Base-by-base conservation (phyloP, 805 yeast species). In the fission yeast (Schizosaccharomyces pombe) region DNA sequence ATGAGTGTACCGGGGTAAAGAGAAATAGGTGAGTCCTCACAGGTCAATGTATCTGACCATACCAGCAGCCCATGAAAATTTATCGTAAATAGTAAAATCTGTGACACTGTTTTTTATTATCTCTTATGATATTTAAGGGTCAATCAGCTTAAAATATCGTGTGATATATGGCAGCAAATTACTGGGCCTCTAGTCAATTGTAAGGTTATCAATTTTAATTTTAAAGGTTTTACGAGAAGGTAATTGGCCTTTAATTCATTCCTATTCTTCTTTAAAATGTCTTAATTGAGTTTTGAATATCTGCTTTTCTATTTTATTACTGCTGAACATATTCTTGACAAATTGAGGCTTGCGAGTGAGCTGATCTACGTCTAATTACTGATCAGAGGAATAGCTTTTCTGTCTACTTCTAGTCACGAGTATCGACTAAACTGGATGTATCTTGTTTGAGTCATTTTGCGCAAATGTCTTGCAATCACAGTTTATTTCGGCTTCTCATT, bases 151-250 rank as follows among this genome's bases (percentile, higher is more conserved):
- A 22, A 22, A 22, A 24, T 14, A 16, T 24, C n/a, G n/a, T n/a
- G 26, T 14, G 12, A 24, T 49, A 6, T 16, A 22, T 30, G 53
- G 19, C 47, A 22, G 31, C 19, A 30, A 49, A 30, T 28, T 49
- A 32, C 22, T 49, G 39, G 53, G n/a, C 22, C 19, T 49, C 53
- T 19, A 49, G 53, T 29, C 53, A 30, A 14, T 30, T 32, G 39
- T 32, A 30, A 24, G 53, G 31, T 16, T 5, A 11, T n/a, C n/a
- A n/a, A n/a, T n/a, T n/a, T n/a, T n/a, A n/a, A n/a, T n/a, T n/a
- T n/a, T n/a, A n/a, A n/a, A n/a, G n/a, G n/a, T n/a, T 11, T 9
- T 9, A 2, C 4, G 8, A 24, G 14, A 11, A 3, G n/a, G 43
- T 37, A 24, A 8, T 37, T 37, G 43, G 6, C 19, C 19, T 37